Evolutionary conservation across 1,284 basidiomycete species (phyloP), one percentile per base, ranked within the genome.

Genomic region (Malassezia restricta): DNA sequence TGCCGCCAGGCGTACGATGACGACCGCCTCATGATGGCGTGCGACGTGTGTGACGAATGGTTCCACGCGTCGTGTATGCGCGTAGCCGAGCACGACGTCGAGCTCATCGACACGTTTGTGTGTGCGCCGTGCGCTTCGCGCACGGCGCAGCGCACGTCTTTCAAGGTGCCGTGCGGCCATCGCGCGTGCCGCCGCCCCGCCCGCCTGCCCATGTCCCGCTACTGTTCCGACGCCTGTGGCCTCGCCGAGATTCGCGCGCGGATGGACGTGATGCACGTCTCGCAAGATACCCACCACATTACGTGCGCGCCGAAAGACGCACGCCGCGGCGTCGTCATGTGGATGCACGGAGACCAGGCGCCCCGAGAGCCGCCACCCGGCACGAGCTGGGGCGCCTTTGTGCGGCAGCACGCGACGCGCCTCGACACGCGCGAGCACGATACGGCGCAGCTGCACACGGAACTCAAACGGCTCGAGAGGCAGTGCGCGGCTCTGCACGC

Each of bases 1-100:
- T 55, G 53, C 20, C 38, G 40, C 8, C 29, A 40, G 24, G 24
- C 8, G 8, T 40, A 35, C 30, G 51, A 67, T 27, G 62, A 62
- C 24, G 59, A 64, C 32, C 60, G 63, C n/a, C 59, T 63, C 20
- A 69, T 69, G 67, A 63, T 69, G 46, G 61, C 60, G 44, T 69
- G 67, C 45, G 67, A 69, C 38, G 47, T 51, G 9, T 69, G 67
- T 47, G 64, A 69, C 38, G 59, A 62, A 43, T 69, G 67, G 67
- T 67, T 59, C 39, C 67, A 69, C 54, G 59, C 63, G 29, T 33
- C 51, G 4, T 69, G 67, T 49, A 52, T 69, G 39, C 40, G 39
- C 11, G 62, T 69, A 20, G 53, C 39, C 0, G 64, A 67, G 17
- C 57, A 61, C 20, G 52, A 63, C 24, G 55, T 54, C 9, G 59